Conservation (phyloP, 108 stramenopile genomes). For the Aurantiochytrium sp. region DNA sequence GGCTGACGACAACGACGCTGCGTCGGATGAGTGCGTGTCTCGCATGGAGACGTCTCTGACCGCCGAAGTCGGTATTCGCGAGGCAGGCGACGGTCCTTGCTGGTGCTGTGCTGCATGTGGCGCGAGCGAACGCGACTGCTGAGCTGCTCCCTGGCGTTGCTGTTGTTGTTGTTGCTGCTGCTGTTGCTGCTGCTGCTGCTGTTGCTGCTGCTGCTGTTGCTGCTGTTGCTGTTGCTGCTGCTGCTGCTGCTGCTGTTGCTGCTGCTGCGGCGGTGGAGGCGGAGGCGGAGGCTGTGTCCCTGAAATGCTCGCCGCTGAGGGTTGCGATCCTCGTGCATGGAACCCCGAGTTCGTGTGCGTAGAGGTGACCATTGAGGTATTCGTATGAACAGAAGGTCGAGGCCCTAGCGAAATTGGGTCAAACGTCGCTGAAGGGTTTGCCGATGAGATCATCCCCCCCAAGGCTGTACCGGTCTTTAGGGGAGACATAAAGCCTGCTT, state of each 20-base stretch:
- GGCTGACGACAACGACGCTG: no score
- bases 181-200: not conserved
- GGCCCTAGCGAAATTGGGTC: no score
- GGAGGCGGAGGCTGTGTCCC: not conserved
- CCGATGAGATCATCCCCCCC: not conserved
- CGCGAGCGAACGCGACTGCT: no score
- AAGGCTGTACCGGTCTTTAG: not conserved
- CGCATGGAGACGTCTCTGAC: no score
- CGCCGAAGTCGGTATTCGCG: no score
- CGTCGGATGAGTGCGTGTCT: no score
- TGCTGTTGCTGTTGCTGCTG: not conserved
- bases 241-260: not conserved
- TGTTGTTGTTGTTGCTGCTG: not conserved
- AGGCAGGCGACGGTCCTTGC: no score
- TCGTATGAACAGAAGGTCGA: no score
- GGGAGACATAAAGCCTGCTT: not conserved
- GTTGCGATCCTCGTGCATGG: not conserved
- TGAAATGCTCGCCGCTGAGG: not conserved
- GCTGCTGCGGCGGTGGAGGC: not conserved
- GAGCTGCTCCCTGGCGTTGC: not conserved
- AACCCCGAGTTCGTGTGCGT: no score
- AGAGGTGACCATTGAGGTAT: no score
- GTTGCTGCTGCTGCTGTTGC: not conserved
- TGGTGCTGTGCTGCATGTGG: no score
- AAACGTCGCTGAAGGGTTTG: no score